A percentile compares a stretch with the other conserved stretches of the same genome.
Conservation (phyloP, 1,284 basidiomycete species). For the Microbotryum violaceum region DNA sequence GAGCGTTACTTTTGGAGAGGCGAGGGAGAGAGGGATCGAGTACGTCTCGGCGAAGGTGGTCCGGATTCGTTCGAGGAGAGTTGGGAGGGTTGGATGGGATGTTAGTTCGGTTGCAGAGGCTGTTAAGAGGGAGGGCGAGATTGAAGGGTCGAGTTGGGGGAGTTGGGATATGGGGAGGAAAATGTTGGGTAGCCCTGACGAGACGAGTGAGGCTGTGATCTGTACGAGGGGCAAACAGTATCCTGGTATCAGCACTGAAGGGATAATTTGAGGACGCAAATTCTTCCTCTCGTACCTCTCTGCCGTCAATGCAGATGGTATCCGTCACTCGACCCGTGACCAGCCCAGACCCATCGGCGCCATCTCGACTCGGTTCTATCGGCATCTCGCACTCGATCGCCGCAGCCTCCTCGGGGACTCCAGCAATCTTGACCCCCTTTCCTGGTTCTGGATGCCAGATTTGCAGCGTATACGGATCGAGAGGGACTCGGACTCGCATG, state of each 20-base stretch:
- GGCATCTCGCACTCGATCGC: constrained; percentile 29
- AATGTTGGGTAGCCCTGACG: constrained; percentile 26
- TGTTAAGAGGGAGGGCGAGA: constrained; percentile 10
- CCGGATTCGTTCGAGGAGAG: constrained; percentile 15
- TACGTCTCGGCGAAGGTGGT: constrained; percentile 3
- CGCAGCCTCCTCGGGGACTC: constrained; percentile 21
- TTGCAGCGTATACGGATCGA: constrained; percentile 21
- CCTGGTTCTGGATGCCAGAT: constrained; percentile 16
- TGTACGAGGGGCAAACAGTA: neutral
- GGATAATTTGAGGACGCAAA: too few species aligned
- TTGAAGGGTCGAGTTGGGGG: neutral
- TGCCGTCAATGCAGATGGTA: constrained; percentile 11
- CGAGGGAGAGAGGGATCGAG: constrained; percentile 21
- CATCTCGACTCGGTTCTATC: constrained; percentile 2
- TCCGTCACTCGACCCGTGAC: constrained; percentile 17
- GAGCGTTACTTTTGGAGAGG: constrained; percentile 26
- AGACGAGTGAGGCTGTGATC: constrained; percentile 20
- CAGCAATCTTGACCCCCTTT: constrained; percentile 20
- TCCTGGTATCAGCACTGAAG: neutral
- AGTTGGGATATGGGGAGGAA: constrained; percentile 21
- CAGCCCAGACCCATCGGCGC: neutral
- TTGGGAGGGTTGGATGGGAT: constrained; percentile 5
- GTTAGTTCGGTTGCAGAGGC: constrained; percentile 9
- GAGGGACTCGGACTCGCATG: constrained; percentile 24
- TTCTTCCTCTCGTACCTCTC: constrained; percentile 2